These are phyloP conservation scores for Lodderomyces metapsilosis DNA, from an alignment of 1,139 yeast species.

Conservation along the genomic window DNA sequence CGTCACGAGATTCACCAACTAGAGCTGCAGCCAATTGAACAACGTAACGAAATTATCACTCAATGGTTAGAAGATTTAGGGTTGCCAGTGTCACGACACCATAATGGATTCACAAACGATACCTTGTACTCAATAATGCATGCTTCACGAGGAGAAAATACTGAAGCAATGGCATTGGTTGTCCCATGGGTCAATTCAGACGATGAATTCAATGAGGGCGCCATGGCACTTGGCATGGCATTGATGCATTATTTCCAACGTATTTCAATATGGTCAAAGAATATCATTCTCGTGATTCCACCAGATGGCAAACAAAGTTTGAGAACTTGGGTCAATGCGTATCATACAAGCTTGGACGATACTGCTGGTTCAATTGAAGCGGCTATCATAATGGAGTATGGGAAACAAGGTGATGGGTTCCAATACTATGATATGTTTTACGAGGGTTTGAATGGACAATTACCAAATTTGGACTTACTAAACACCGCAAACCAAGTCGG, in stretches of 20 bases:
- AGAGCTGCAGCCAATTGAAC: conserved; percentile 29
- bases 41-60: conserved; percentile 46
- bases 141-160: conserved; percentile 94
- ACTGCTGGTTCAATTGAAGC: conserved; percentile 97
- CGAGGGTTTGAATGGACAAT: conserved; percentile 91
- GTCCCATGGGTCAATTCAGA: conserved; percentile 80
- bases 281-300: conserved; percentile 82
- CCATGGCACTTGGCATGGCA: conserved; percentile 69
- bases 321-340: conserved; percentile 91
- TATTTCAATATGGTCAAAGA: conserved; percentile 95
- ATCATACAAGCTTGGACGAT: conserved; percentile 78
- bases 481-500: conserved; percentile 75
- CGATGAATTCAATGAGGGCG: conserved; percentile 70
- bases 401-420: conserved; percentile 62
- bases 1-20: conserved; percentile 54
- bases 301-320: conserved; percentile 68
- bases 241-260: conserved; percentile 76
- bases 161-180: conserved; percentile 89
- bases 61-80: conserved; percentile 74
- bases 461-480: conserved; percentile 88
- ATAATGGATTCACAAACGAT: conserved; percentile 28
- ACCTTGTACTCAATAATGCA: conserved; percentile 83
- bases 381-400: conserved; percentile 82
- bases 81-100: conserved; percentile 56
- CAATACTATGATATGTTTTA: conserved; percentile 74